phyloP scores from a whole-genome alignment of 2,329 filamentous ascomycete species.

The Zymoseptoria passerinii region DNA sequence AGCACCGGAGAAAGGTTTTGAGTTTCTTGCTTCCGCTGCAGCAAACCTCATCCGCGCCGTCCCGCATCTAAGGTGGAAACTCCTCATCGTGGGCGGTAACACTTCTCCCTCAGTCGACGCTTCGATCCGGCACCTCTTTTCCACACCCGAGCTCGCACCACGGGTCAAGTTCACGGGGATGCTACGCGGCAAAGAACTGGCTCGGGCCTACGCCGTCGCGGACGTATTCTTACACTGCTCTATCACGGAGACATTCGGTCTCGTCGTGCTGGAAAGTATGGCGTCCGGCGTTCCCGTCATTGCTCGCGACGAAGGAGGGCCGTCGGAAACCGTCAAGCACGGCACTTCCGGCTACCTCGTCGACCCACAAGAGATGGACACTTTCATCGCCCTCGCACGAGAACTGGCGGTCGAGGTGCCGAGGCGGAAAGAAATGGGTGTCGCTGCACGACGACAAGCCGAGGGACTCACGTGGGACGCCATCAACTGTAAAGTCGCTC shows the following conservation, averaged over 20 bases:
- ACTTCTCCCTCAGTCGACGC: constrained; percentile 54
- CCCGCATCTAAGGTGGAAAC: constrained; percentile 46
- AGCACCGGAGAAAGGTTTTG: constrained; percentile 63
- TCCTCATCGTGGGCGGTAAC: constrained; percentile 62
- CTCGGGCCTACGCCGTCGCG: constrained; percentile 58
- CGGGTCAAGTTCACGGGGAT: constrained; percentile 61
- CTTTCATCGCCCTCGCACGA: constrained; percentile 49
- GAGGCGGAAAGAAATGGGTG: constrained; percentile 41
- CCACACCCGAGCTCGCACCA: constrained; percentile 39
- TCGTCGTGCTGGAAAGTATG: constrained; percentile 64
- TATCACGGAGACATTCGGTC: constrained; percentile 62
- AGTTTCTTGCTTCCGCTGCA: constrained; percentile 53
- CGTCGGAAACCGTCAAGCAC: constrained; percentile 57
- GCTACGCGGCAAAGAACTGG: constrained; percentile 52
- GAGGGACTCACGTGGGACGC: constrained; percentile 61
- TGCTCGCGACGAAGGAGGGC: constrained; percentile 60
- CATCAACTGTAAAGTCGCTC: constrained; percentile 62
- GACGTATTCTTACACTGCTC: constrained; percentile 66
- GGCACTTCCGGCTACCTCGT: constrained; percentile 54
- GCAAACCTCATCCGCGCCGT: constrained; percentile 47
- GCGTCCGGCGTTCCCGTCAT: constrained; percentile 61
- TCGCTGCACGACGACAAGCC: constrained; percentile 47
- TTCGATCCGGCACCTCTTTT: constrained; percentile 53
- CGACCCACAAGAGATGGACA: constrained; percentile 49
- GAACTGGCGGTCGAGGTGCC: constrained; percentile 42